A percentile compares a stretch with the other conserved stretches of the same genome.
Evolutionary conservation across 352 stramenopile genomes (phyloP).

Genomic region (Globisporangium uncinulatum): DNA sequence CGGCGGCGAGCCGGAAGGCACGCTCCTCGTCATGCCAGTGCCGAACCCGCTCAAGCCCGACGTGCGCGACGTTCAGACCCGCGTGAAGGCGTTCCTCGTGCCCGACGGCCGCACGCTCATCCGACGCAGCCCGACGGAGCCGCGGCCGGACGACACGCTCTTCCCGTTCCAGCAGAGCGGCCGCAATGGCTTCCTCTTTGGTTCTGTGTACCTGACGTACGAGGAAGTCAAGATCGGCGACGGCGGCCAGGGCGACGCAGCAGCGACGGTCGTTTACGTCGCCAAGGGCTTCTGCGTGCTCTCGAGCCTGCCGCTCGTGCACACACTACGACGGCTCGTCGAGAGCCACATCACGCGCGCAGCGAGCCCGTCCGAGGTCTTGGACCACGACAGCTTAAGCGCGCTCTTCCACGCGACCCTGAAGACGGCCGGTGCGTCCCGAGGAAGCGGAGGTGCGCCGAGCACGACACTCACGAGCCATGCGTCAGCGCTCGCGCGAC

Average conservation of each 20-base stretch:
- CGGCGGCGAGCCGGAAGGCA: constrained; percentile 26
- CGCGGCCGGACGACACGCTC: constrained; percentile 44
- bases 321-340: constrained; percentile 47
- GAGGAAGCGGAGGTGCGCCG: constrained; percentile 10
- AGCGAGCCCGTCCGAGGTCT: constrained; percentile 28
- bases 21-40: constrained; percentile 54
- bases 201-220: constrained; percentile 75
- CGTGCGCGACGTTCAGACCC: constrained; percentile 25
- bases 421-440: not conserved
- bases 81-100: constrained; percentile 70
- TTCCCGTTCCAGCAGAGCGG: constrained; percentile 80
- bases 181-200: constrained; percentile 65
- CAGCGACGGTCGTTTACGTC: constrained; percentile 27
- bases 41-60: constrained; percentile 24
- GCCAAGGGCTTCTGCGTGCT: constrained; percentile 69
- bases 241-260: constrained; percentile 18
- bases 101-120: constrained; percentile 55
- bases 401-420: constrained; percentile 30
- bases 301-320: constrained; percentile 57
- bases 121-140: constrained; percentile 21
- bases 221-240: constrained; percentile 38
- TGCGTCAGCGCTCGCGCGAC: constrained; percentile 24
- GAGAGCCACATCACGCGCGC: constrained; percentile 41
- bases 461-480: constrained; percentile 23
- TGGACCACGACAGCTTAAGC: constrained; percentile 39